These are phyloP conservation scores for Cyphellophora attinorum DNA, from an alignment of 2,329 filamentous ascomycete species.

Conservation along the genomic window DNA sequence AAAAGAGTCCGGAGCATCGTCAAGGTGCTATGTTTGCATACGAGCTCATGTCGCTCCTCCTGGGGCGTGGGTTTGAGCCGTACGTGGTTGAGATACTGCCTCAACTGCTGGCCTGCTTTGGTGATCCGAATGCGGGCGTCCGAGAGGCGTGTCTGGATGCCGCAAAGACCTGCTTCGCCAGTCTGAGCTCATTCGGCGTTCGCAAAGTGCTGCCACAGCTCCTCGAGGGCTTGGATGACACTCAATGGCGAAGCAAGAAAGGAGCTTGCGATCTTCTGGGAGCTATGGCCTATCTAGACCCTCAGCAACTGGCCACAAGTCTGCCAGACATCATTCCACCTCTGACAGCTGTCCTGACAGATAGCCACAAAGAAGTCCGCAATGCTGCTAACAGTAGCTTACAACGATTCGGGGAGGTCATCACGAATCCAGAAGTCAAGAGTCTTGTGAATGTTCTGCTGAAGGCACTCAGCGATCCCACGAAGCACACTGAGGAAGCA, in stretches of 20 bases:
- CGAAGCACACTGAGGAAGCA: conserved; percentile 91
- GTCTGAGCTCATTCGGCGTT: conserved; percentile 88
- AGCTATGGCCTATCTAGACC: conserved; percentile 97
- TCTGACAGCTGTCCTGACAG: conserved; percentile 84
- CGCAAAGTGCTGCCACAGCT: conserved; percentile 89
- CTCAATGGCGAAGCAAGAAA: conserved; percentile 97
- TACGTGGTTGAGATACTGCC: conserved; percentile 95
- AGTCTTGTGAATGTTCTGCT: conserved; percentile 80
- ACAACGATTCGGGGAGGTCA: conserved; percentile 97
- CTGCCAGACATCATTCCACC: conserved; percentile 95
- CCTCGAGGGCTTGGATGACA: conserved; percentile 82
- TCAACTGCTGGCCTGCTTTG: conserved; percentile 79
- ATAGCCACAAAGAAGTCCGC: conserved; percentile 96
- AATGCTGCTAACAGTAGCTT: conserved; percentile 86
- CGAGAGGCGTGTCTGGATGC: conserved; percentile 87
- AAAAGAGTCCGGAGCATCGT: conserved; percentile 80
- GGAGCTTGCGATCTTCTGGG: conserved; percentile 93
- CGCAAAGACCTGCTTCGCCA: conserved; percentile 88
- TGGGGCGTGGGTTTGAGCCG: conserved; percentile 85
- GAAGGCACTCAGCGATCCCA: conserved; percentile 94
- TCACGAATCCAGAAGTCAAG: conserved; percentile 96
- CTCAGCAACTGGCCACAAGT: conserved; percentile 83
- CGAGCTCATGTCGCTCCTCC: conserved; percentile 76
- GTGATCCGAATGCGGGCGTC: conserved; percentile 79
- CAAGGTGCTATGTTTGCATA: conserved; percentile 85